phyloP scores from a whole-genome alignment of 2,329 filamentous ascomycete genomes.

The Dryadomyces quercivorus region DNA sequence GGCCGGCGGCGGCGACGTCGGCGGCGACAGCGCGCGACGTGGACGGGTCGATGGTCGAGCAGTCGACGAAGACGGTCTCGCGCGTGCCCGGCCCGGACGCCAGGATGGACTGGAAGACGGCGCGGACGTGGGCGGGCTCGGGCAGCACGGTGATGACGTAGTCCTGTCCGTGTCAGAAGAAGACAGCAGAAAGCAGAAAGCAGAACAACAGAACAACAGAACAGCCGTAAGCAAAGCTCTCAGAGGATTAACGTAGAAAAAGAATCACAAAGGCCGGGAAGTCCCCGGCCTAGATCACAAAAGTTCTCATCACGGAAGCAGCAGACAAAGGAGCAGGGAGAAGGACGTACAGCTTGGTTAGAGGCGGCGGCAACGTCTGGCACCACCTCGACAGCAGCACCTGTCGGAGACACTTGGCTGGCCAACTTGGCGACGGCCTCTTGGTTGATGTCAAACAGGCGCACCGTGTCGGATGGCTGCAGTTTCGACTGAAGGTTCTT shows the following conservation, averaged over 20 bases:
- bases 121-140: constrained; percentile 75
- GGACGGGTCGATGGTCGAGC: constrained; percentile 87
- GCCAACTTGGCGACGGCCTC: constrained; percentile 33
- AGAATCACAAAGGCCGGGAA: constrained; percentile 13
- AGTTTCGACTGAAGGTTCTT: constrained; percentile 48
- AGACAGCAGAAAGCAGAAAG: too few relatives aligned
- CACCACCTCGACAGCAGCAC: constrained; percentile 33
- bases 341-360: constrained; percentile 35
- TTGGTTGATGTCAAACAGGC: constrained; percentile 45
- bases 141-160: constrained; percentile 81
- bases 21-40: constrained; percentile 70
- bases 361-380: constrained; percentile 34
- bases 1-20: constrained; percentile 37
- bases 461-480: constrained; percentile 34
- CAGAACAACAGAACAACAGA: too few relatives aligned
- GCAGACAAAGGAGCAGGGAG: too few relatives aligned
- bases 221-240: too few relatives aligned
- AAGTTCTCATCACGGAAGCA: too few relatives aligned
- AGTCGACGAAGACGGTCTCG: constrained; percentile 71
- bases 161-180: constrained; percentile 74
- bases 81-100: constrained; percentile 39
- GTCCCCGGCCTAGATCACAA: too few relatives aligned
- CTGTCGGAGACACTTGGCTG: constrained; percentile 30
- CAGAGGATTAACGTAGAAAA: too few relatives aligned
- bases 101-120: constrained; percentile 69